These are phyloP conservation scores for Pyrus pyrifolia DNA, from an alignment of 306 rosid genomes.

Conservation along the genomic window DNA sequence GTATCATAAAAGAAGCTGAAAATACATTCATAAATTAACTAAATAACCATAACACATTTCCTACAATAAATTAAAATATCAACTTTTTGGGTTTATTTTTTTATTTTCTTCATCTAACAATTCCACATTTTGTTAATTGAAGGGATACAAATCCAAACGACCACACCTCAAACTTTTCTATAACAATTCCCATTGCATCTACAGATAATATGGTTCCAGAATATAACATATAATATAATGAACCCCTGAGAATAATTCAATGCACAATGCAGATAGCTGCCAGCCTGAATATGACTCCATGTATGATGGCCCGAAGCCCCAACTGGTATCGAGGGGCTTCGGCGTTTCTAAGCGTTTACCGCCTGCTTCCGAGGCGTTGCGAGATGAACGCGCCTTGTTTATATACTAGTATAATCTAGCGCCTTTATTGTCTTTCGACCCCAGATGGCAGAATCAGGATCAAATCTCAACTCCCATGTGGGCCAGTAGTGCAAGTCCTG, in stretches of 20 bases:
- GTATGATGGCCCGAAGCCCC: background rate
- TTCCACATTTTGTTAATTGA: no score
- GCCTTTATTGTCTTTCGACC: conserved; percentile 61
- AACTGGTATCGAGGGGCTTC: background rate
- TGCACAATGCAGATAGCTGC: background rate
- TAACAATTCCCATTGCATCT: background rate
- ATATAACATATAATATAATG: background rate
- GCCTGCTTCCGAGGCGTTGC: background rate
- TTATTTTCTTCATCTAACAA: no score
- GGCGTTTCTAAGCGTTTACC: background rate
- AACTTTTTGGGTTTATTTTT: no score
- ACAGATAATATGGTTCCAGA: background rate
- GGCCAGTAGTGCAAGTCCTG: conserved; percentile 98
- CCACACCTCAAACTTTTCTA: no score
- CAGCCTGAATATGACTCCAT: background rate
- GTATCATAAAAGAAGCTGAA: no score
- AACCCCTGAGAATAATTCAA: background rate
- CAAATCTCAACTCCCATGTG: conserved; percentile 81
- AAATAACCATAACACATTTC: no score
- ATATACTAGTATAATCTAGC: conserved; percentile 28
- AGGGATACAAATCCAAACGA: no score
- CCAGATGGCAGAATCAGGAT: conserved; percentile 73
- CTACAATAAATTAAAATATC: no score
- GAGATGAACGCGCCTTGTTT: conserved; percentile 8
- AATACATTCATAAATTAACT: no score